Evolutionary conservation across 2,329 filamentous ascomycete species (phyloP), one percentile per base, ranked within the genome.

Genomic region (Venturia aucupariae): DNA sequence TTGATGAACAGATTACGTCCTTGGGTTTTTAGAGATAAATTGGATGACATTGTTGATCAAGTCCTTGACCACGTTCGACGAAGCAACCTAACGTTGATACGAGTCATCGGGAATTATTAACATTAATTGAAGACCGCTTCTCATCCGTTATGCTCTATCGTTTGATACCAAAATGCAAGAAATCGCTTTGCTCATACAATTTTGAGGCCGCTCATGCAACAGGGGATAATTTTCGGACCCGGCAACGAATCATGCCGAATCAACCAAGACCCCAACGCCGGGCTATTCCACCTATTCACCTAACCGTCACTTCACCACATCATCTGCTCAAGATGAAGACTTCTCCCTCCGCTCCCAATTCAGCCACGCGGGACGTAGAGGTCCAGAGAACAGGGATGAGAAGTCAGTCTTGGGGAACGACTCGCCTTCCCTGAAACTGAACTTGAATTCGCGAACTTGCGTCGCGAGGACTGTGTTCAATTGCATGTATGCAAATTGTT

Each of bases 401-500:
- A 87, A 89, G 72, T 90, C 87, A 8, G 87, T 90, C 22, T 76
- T 87, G 57, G 89, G 82, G 44, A 94, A 82, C 72, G 85, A 79
- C 73, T 83, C 84, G n/a, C 89, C 88, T 70, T 89, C 86, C 2
- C 86, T 75, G 70, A 91, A 95, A 72, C 82, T 81, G 74, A 96
- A 85, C 79, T 90, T 93, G 80, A 96, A 90, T 63, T 86, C 75
- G 61, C 91, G 84, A 48, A 96, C 89, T 68, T 92, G 79, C 65
- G 86, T 86, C 61, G 87, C 90, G 15, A 88, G 80, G 69, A 97
- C 95, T 55, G 90, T 92, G 74, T 92, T 88, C 67, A 97, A 81
- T 78, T 97, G 93, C 65, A 95, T 82, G 74, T 95, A 96, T 69
- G 93, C 93, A 75, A 97, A 97, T 72, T 96, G 91, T 81, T 97